phyloP scores from a whole-genome alignment of 1,284 basidiomycete species.

The Marasmius fiardii region DNA sequence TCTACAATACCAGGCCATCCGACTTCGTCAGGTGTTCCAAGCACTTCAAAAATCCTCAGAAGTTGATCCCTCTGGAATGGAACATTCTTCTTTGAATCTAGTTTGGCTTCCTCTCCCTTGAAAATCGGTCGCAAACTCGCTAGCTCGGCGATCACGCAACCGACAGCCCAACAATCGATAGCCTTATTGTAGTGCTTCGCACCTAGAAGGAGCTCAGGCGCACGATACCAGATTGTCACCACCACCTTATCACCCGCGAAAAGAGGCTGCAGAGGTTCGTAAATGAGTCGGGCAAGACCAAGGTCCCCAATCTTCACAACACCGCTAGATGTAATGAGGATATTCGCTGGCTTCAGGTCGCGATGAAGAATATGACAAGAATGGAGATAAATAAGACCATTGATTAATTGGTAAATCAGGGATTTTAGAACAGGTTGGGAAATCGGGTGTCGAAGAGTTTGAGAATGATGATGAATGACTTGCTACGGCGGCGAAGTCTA shows the following conservation, averaged over 20 bases:
- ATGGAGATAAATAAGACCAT: slow-evolving; percentile 94
- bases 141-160: slow-evolving; percentile 96
- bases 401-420: slow-evolving; percentile 93
- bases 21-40: slow-evolving; percentile 85
- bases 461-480: slow-evolving; percentile 97
- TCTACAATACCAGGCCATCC: slow-evolving; percentile 87
- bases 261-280: slow-evolving; percentile 83
- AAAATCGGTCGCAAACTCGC: slow-evolving; percentile 94
- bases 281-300: slow-evolving; percentile 87
- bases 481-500: slow-evolving; percentile 46
- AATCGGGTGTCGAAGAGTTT: slow-evolving; percentile 79
- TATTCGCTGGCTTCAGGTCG: slow-evolving; percentile 98
- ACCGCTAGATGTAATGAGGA: slow-evolving; percentile 87
- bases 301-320: slow-evolving; percentile 98
- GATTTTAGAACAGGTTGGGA: slow-evolving; percentile 84
- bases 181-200: slow-evolving; percentile 97
- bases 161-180: slow-evolving; percentile 94
- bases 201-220: slow-evolving; percentile 92
- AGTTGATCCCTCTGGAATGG: slow-evolving; percentile 96
- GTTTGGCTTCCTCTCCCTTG: slow-evolving; percentile 98
- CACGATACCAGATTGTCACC: slow-evolving; percentile 99
- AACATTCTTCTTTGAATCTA: slow-evolving; percentile 89
- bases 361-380: slow-evolving; percentile 93
- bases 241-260: slow-evolving; percentile 96
- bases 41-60: slow-evolving; percentile 90